Percentiles rank a stretch among this genome's conserved stretches.
phyloP scores from a whole-genome alignment of 176 grass and related monocot genomes.

The Cocos nucifera region DNA sequence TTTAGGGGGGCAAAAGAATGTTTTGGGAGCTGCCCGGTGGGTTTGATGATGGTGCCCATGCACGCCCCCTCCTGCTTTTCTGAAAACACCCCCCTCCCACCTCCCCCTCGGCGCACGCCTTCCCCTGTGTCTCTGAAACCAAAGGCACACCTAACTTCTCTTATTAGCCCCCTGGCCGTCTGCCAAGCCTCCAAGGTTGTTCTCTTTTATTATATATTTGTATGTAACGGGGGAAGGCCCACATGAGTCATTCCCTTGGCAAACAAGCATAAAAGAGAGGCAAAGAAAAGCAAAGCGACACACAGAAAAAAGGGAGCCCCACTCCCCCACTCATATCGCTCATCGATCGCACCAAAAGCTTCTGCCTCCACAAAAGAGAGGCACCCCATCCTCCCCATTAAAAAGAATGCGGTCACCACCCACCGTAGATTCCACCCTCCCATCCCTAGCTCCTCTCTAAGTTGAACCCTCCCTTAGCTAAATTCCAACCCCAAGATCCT shows the following conservation, averaged over 20 bases:
- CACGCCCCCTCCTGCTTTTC: slow-evolving; percentile 24
- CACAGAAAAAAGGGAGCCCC: slow-evolving; percentile 1
- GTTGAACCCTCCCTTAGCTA: not conserved
- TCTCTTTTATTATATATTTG: too few relatives aligned
- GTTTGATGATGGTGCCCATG: slow-evolving; percentile 28
- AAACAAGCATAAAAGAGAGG: not conserved
- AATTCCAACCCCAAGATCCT: not conserved
- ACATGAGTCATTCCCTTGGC: too few relatives aligned
- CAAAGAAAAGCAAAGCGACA: slow-evolving; percentile 6
- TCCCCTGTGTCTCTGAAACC: not conserved
- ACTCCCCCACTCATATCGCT: not conserved
- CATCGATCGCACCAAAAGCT: too few relatives aligned
- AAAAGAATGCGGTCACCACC: slow-evolving; percentile 5
- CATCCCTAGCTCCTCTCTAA: slow-evolving; percentile 7
- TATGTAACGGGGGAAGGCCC: too few relatives aligned
- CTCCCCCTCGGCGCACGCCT: not conserved
- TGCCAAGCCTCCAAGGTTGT: too few relatives aligned
- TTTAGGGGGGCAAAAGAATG: slow-evolving; percentile 19
- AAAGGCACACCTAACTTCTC: too few relatives aligned
- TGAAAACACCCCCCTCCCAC: not conserved
- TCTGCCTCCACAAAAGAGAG: slow-evolving; percentile 1
- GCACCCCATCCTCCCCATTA: not conserved
- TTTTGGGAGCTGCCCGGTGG: slow-evolving; percentile 23
- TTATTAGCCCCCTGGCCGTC: too few relatives aligned
- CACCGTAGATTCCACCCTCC: not conserved